Evolutionary conservation across 106 monocot genomes (phyloP).

Genomic region (Dendrobium nobile): DNA sequence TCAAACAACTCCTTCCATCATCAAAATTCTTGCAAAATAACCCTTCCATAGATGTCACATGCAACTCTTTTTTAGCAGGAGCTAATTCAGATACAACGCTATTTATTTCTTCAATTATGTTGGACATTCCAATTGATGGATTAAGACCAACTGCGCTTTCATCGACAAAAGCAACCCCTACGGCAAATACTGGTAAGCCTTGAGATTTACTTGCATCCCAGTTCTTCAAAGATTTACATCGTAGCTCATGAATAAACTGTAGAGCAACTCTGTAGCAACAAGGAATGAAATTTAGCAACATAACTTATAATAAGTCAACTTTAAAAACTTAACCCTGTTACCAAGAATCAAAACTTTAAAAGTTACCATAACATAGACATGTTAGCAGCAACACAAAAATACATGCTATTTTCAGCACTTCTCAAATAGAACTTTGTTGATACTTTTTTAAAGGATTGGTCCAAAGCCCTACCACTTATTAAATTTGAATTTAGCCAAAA

Average conservation of each 20-base stretch:
- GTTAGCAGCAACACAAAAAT: background rate
- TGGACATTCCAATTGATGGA: constrained; percentile 22
- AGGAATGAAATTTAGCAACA: constrained; percentile 5
- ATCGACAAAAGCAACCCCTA: constrained; percentile 84
- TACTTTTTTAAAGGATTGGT: background rate
- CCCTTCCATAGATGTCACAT: constrained; percentile 54
- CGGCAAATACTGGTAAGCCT: constrained; percentile 77
- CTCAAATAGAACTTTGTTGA: background rate
- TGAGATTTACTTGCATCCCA: constrained; percentile 94
- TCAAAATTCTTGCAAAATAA: constrained; percentile 24
- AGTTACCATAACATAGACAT: background rate
- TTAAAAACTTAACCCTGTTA: background rate
- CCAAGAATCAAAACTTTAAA: background rate
- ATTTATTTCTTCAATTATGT: constrained; percentile 49
- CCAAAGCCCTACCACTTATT: background rate
- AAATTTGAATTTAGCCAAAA: background rate
- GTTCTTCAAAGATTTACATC: constrained; percentile 56
- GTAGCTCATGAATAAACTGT: constrained; percentile 95
- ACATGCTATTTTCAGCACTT: background rate
- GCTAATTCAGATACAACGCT: constrained; percentile 42
- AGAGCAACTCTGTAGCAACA: constrained; percentile 55
- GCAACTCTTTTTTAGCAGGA: constrained; percentile 36
- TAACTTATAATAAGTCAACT: background rate
- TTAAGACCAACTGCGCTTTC: constrained; percentile 34
- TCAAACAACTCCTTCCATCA: constrained; percentile 31